Evolutionary conservation across 345 rosid species (phyloP), one percentile per base, ranked within the genome.

Genomic region (Corymbia maculata): DNA sequence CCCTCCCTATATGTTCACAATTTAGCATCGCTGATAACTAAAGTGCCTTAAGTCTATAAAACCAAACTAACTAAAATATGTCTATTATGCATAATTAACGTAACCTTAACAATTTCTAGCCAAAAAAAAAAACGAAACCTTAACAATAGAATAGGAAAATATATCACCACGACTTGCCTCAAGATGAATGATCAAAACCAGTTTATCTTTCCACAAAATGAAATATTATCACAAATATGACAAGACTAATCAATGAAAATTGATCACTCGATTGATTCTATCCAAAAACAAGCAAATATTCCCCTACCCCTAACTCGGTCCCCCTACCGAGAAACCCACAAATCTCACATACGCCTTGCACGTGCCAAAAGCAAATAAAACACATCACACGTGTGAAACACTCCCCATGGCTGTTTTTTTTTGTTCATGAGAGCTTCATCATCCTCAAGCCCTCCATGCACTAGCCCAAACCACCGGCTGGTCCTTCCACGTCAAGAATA

Each of bases 391-490:
- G 49, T 75, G 49, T 75, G 49, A 75, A 75, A 42, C 49, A 42
- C 84, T 19, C 84, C 82, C 49, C 84, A 22, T 42, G 28, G 84
- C 47, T 32, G 7, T 80, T 80, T 32, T 44, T 13, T 32, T n/a
- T 14, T 32, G 28, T 51, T 84, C 42, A 11, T 21, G 44, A 51
- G 19, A 44, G 45, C 57, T 51, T 87, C 86, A 86, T 84, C n/a
- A 79, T 66, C 86, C 42, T 68, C 79, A 55, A 24, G 99, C 97
- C 91, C 96, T 90, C 99, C 99, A 98, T 86, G 99, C 96, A 92
- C 99, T 95, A 49, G 97, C 96, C 99, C 99, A 98, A 61, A 96
- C 97, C 88, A 98, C 98, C 92, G 95, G 97, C 91, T 96, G 98
- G 44, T 98, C 98, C 93, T 96, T 96, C 98, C 98, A 98, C 61